Conservation (phyloP, 192 early-diverging fungal genomes). For the Entomortierella parvispora region DNA sequence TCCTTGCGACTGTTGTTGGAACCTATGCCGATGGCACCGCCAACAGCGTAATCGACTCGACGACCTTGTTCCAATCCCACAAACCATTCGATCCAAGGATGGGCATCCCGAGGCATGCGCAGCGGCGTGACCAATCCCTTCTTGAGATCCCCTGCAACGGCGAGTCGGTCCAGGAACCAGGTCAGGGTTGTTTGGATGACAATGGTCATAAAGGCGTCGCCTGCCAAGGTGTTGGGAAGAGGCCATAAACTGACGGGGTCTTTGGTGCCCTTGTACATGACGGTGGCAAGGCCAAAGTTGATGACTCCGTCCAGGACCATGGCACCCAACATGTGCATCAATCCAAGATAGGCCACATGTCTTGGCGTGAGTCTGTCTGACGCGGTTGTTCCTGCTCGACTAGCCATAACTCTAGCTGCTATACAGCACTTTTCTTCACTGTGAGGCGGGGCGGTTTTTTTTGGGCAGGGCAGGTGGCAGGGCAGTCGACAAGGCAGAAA, state of each 20-base stretch:
- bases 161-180: slow-evolving; percentile 29
- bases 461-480: not conserved
- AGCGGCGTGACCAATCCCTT: slow-evolving; percentile 26
- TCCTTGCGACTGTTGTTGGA: slow-evolving; percentile 20
- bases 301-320: slow-evolving; percentile 25
- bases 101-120: slow-evolving; percentile 8
- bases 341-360: slow-evolving; percentile 21
- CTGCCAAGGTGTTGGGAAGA: slow-evolving; percentile 22
- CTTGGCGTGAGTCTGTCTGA: slow-evolving; percentile 10
- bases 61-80: slow-evolving; percentile 10
- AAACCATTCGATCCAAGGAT: slow-evolving; percentile 29
- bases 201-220: slow-evolving; percentile 20
- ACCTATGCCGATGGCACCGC: not conserved
- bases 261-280: slow-evolving; percentile 22
- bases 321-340: slow-evolving; percentile 34
- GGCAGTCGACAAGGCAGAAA: not conserved
- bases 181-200: slow-evolving; percentile 27
- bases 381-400: slow-evolving; percentile 3
- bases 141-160: slow-evolving; percentile 21
- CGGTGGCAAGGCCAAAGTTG: slow-evolving; percentile 32
- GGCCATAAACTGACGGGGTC: slow-evolving; percentile 23
- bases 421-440: not conserved
- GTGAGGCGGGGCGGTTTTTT: not conserved
- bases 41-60: not conserved
- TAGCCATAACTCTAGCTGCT: not conserved